Base-by-base conservation (phyloP, 306 rosid genomes). In the Rosa multiflora region DNA sequence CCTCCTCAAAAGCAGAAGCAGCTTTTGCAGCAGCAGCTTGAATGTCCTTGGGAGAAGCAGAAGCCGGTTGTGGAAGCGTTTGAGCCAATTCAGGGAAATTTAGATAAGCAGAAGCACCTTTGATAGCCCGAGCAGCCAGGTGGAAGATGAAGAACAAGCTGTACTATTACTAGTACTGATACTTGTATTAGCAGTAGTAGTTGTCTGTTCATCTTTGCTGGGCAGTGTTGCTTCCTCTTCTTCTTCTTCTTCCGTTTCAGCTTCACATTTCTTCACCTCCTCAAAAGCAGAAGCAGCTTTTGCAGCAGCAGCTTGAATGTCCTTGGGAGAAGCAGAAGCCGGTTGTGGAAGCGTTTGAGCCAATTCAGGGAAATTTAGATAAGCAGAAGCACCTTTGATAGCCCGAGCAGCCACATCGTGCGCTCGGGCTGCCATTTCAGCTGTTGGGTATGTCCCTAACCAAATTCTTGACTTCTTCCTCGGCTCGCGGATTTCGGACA, bases 391-490 rank as follows among this genome's bases (percentile, higher is more conserved):
- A 23, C 98, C 98, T 72, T 94, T 94, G 70, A 92, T 92, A 40
- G 98, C 97, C 32, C 88, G 74, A 42, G 98, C 91, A 0, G 98
- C 98, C 21, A 91, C 97, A 83, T 94, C 98, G 67, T 94, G 98
- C 6, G 98, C 98, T 80, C 94, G 80, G 2, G 98, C 98, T 8
- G 98, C 98, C 98, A 94, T 94, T 83, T 89, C 96, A 10, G 98
- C 88, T 1, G 94, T 92, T 0, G 93, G 87, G 76, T 88, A 92
- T 29, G 97, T 92, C 37, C 98, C 98, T 2, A 94, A 89, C 98
- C 98, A 94, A 74, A 94, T 94, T 74, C 98, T 89, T 1, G 96
- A 89, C 70, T 94, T 94, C 87, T 94, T 94, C 62, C 89, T 90
- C 13, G 98, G 98, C 82, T 94, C 97, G 0, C 98, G 86, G 58